Percentiles rank a stretch among this genome's conserved stretches.
These are phyloP conservation scores for Aristolochia californica DNA, from an alignment of 164 flowering plant genomes.

Conservation along the genomic window DNA sequence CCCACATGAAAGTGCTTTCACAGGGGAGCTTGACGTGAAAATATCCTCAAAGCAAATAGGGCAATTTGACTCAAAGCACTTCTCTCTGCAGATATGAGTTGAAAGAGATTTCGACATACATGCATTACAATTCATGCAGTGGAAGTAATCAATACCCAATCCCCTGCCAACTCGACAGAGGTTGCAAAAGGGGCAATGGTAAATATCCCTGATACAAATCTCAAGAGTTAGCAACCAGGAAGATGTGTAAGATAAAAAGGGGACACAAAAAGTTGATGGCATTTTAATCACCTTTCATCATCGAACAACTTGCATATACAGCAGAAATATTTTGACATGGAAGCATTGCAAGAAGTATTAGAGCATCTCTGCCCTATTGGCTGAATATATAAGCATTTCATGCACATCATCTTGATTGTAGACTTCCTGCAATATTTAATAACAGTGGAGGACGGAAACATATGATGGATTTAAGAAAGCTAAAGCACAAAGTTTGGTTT, in stretches of 20 bases:
- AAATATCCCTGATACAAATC: constrained; percentile 52
- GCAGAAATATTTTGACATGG: constrained; percentile 88
- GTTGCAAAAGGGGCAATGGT: constrained; percentile 95
- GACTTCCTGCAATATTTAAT: constrained; percentile 40
- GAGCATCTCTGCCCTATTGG: constrained; percentile 56
- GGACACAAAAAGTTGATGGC: not conserved
- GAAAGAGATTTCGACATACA: constrained; percentile 62
- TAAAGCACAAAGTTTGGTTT: not conserved
- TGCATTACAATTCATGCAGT: constrained; percentile 97
- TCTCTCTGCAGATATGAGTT: constrained; percentile 64
- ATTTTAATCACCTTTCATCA: constrained; percentile 53
- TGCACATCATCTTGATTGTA: constrained; percentile 83
- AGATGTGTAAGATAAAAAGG: not conserved
- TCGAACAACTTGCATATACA: constrained; percentile 75
- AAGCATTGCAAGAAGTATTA: constrained; percentile 37
- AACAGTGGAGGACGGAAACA: not conserved
- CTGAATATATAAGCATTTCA: constrained; percentile 78
- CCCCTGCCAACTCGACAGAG: constrained; percentile 90
- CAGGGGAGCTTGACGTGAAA: constrained; percentile 68
- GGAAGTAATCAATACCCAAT: constrained; percentile 76
- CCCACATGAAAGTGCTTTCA: constrained; percentile 85
- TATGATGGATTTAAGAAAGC: not conserved
- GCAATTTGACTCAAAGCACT: constrained; percentile 71
- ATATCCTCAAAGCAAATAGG: constrained; percentile 85
- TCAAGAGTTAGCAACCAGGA: not conserved